Conservation (phyloP, 1,139 yeast species). For the Arxiozyma telluris region DNA sequence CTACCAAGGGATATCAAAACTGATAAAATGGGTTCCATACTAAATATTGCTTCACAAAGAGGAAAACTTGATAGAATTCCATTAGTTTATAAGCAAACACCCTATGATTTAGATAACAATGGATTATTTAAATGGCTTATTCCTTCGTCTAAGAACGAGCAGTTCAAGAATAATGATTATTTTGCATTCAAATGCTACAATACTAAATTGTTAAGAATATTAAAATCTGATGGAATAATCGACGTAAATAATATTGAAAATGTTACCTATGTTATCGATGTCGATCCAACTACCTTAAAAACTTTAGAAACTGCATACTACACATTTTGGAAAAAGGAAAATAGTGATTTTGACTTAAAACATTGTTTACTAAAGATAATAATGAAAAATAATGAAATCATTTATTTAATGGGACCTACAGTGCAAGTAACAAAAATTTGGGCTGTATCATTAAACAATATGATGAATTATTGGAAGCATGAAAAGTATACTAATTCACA, state of each 20-base stretch:
- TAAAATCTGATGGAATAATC: constrained; percentile 52
- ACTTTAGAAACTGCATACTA: background rate
- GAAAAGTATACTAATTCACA: constrained; percentile 31
- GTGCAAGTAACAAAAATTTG: constrained; percentile 50
- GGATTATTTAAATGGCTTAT: constrained; percentile 58
- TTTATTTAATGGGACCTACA: constrained; percentile 54
- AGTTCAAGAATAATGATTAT: constrained; percentile 44
- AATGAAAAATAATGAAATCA: constrained; percentile 39
- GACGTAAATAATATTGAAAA: constrained; percentile 44
- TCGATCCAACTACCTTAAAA: constrained; percentile 15
- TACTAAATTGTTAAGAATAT: constrained; percentile 48
- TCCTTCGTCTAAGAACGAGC: constrained; percentile 29
- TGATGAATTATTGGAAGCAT: constrained; percentile 52
- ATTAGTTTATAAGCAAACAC: constrained; percentile 39
- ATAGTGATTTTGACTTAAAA: constrained; percentile 10
- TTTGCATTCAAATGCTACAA: constrained; percentile 55
- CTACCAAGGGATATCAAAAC: constrained; percentile 34
- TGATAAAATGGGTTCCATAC: constrained; percentile 24
- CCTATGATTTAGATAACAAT: constrained; percentile 41
- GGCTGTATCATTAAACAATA: constrained; percentile 42
- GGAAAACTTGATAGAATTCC: constrained; percentile 29
- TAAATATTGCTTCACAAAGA: constrained; percentile 18
- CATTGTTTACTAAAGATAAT: constrained; percentile 15
- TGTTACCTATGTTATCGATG: constrained; percentile 27
- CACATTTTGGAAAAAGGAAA: constrained; percentile 36